phyloP scores from a whole-genome alignment of 2,329 filamentous ascomycete species.

The Nemania sp. region DNA sequence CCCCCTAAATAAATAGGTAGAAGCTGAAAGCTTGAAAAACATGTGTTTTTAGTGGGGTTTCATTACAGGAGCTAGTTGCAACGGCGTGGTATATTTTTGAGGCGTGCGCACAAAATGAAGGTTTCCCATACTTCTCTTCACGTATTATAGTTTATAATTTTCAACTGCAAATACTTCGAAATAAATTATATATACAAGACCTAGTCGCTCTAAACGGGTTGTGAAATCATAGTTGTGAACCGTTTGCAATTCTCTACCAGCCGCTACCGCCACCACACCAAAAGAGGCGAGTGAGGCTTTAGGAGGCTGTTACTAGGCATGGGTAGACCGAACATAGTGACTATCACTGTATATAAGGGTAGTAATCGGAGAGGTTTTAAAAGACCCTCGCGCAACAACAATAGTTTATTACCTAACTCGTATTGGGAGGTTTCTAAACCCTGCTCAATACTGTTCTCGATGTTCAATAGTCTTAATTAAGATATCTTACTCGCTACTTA shows the following conservation, averaged over 20 bases:
- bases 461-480: too few species aligned
- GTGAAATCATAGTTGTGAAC: neutral
- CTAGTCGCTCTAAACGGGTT: neutral
- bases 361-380: too few species aligned
- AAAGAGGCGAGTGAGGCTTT: too few species aligned
- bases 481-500: neutral
- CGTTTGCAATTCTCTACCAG: too few species aligned
- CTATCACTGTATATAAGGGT: too few species aligned
- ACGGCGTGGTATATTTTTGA: neutral
- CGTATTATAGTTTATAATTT: conserved; percentile 32
- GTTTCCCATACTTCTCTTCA: conserved; percentile 11
- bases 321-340: too few species aligned
- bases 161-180: conserved; percentile 15
- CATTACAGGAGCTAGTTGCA: neutral
- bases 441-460: too few species aligned
- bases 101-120: neutral
- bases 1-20: neutral
- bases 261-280: too few species aligned
- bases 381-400: too few species aligned
- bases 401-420: too few species aligned
- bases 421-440: too few species aligned
- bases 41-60: neutral
- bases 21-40: neutral
- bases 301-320: too few species aligned
- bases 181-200: neutral